Percentiles rank a stretch among this genome's conserved stretches.
phyloP scores from a whole-genome alignment of 1,284 basidiomycete genomes.

The Bjerkandera adusta region DNA sequence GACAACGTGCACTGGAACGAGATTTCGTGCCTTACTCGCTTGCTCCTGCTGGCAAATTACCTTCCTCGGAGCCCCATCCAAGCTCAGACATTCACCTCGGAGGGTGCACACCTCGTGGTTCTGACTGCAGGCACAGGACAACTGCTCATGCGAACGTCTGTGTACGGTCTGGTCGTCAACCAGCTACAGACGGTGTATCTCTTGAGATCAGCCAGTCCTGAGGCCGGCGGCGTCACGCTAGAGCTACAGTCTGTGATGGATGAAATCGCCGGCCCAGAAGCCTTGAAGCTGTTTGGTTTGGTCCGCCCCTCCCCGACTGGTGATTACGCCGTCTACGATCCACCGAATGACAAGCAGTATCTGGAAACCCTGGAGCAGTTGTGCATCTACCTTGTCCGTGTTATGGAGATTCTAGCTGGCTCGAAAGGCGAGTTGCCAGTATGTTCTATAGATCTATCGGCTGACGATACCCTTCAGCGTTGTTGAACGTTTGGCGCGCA shows the following conservation, averaged over 20 bases:
- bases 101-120: slow-evolving; percentile 76
- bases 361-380: slow-evolving; percentile 71
- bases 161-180: slow-evolving; percentile 81
- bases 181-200: slow-evolving; percentile 74
- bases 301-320: slow-evolving; percentile 55
- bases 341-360: slow-evolving; percentile 55
- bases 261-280: slow-evolving; percentile 55
- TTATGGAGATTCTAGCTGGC: slow-evolving; percentile 66
- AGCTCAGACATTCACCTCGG: slow-evolving; percentile 79
- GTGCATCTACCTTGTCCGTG: slow-evolving; percentile 59
- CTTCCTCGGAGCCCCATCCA: slow-evolving; percentile 61
- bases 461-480: slow-evolving; percentile 44
- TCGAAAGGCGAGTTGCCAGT: slow-evolving; percentile 55
- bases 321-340: slow-evolving; percentile 59
- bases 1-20: slow-evolving; percentile 83
- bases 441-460: neutral
- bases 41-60: slow-evolving; percentile 71
- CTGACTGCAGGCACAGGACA: slow-evolving; percentile 76
- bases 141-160: slow-evolving; percentile 70
- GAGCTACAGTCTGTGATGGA: slow-evolving; percentile 62
- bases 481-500: slow-evolving; percentile 90
- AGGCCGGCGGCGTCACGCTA: slow-evolving; percentile 45
- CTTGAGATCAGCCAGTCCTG: slow-evolving; percentile 46
- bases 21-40: slow-evolving; percentile 75
- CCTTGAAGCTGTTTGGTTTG: slow-evolving; percentile 75